phyloP scores from a whole-genome alignment of 345 rosid genomes.

The Ailanthus altissimus region DNA sequence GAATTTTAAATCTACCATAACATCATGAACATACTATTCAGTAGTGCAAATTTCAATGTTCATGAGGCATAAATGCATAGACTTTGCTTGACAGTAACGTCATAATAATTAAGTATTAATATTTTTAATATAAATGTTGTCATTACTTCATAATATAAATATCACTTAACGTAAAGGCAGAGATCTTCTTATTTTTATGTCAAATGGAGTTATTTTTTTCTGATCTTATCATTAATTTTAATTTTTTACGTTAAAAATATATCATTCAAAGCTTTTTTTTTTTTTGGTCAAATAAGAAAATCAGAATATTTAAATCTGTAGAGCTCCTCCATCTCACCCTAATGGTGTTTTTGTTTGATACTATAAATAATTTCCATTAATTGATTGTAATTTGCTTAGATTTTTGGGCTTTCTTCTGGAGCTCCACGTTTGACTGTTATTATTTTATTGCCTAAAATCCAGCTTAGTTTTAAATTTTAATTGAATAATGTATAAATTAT shows the following conservation, averaged over 20 bases:
- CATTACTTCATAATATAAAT: neutral
- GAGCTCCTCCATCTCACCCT: neutral
- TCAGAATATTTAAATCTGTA: neutral
- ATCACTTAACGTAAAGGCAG: neutral
- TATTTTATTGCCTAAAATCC: neutral
- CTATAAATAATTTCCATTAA: constrained; percentile 9
- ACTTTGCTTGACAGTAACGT: constrained; percentile 41
- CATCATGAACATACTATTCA: constrained; percentile 8
- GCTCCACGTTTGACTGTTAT: constrained; percentile 16
- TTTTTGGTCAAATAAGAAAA: neutral
- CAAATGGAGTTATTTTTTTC: neutral
- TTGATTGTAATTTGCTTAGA: constrained; percentile 11
- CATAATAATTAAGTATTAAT: constrained; percentile 20
- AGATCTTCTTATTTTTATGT: constrained; percentile 2
- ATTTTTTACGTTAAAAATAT: neutral
- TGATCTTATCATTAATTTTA: neutral
- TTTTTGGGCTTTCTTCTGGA: constrained; percentile 15
- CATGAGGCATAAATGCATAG: neutral
- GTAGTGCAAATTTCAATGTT: neutral
- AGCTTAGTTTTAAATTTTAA: neutral
- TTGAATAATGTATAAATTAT: neutral
- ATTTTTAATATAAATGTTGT: neutral
- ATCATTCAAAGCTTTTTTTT: neutral
- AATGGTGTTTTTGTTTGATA: constrained; percentile 23
- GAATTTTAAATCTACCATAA: neutral